Evolutionary conservation across 1,284 basidiomycete genomes (phyloP).

Genomic region (Pyrrhoderma lamaoense): DNA sequence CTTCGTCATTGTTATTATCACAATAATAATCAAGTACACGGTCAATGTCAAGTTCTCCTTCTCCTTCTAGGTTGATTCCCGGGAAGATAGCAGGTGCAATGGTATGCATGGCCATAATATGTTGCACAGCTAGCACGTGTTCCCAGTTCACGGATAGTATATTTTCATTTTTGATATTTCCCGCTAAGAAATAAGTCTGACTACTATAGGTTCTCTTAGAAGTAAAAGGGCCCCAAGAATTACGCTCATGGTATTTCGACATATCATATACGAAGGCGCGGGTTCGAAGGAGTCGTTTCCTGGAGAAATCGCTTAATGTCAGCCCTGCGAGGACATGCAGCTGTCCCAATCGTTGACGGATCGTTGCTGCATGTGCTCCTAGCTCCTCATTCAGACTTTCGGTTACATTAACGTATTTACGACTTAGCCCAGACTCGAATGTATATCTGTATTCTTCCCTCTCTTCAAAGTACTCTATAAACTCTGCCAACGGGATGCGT

Average conservation of each 20-base stretch:
- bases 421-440: too few species aligned
- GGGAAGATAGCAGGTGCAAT: slow-evolving; percentile 28
- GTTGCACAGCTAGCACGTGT: slow-evolving; percentile 50
- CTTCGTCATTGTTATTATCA: too few species aligned
- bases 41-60: too few species aligned
- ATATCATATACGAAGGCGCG: slow-evolving; percentile 55
- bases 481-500: slow-evolving; percentile 34
- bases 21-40: too few species aligned
- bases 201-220: slow-evolving; percentile 21
- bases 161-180: neutral
- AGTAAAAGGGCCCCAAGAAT: slow-evolving; percentile 51
- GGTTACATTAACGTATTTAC: slow-evolving; percentile 21
- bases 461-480: slow-evolving; percentile 33
- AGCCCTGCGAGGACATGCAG: slow-evolving; percentile 52
- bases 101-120: slow-evolving; percentile 46
- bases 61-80: too few species aligned
- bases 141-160: slow-evolving; percentile 45
- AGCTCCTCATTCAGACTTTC: slow-evolving; percentile 20
- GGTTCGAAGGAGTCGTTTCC: slow-evolving; percentile 30
- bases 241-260: slow-evolving; percentile 43
- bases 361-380: slow-evolving; percentile 20
- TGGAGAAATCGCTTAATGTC: slow-evolving; percentile 35
- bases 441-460: too few species aligned
- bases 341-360: slow-evolving; percentile 40
- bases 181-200: too few species aligned